Base-by-base conservation (phyloP, 345 rosid species). In the Nasturtium officinale region DNA sequence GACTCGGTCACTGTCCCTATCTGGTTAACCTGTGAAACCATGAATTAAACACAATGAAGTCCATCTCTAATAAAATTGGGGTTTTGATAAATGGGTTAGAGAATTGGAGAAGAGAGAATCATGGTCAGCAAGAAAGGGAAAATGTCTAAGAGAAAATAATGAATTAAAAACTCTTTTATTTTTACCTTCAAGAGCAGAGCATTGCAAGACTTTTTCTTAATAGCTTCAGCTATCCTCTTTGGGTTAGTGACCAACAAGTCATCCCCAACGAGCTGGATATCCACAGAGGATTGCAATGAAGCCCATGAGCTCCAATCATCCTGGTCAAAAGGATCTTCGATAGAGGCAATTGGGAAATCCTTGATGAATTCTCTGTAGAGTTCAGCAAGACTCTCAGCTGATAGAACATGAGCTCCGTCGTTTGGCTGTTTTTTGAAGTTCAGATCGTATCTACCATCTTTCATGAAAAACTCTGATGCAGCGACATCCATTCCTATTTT, bases 401-500 rank as follows among this genome's bases (percentile, higher is more conserved):
- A 87, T 21, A 86, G 82, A 76, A 89, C 88, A 46, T 89, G 89
- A 58, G 87, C 88, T 77, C 97, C 96, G 74, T 96, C 94, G 80
- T 90, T 92, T 16, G 92, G 98, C 65, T 90, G 96, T 72, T 92
- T 96, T 87, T 96, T 96, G 80, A 92, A 96, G 85, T 92, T 90
- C 57, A 95, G 69, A 84, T 95, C 99, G 62, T 91, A 95, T 59
- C 83, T 84, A 11, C 96, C 91, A 73, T 89, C 96, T 70, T 89
- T 95, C 33, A 81, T 87, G 79, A 84, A 85, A 83, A 95, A 95
- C 67, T 92, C 98, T 18, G 99, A 91, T 65, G 98, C 99, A 5
- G 98, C 99, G 45, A 95, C 99, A 78, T 95, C 99, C 98, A 91
- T 91, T 81, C 98, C 98, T 55, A 92, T 95, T 73, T 95, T 95